These are phyloP conservation scores for Bolboschoenoplectus hybrid DNA, from an alignment of 202 grass and related monocot species.

Conservation along the genomic window DNA sequence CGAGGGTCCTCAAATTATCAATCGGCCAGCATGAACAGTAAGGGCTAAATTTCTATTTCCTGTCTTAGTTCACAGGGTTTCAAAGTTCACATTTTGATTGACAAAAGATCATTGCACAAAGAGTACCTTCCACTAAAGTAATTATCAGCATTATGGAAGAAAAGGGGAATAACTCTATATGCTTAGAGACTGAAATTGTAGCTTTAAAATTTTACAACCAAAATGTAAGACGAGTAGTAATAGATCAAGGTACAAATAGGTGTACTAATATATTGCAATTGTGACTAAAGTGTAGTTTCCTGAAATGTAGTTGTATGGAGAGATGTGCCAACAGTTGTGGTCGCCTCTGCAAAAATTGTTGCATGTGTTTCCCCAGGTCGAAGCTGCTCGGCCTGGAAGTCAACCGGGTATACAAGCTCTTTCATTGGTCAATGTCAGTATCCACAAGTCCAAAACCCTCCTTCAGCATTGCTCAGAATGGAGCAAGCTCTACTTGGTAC, in stretches of 20 bases:
- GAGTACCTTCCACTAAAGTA: background rate
- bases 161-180: background rate
- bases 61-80: background rate
- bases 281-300: background rate
- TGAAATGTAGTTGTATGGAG: conserved; percentile 68
- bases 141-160: background rate
- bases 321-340: conserved; percentile 67
- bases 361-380: conserved; percentile 57
- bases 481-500: conserved; percentile 94
- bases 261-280: background rate
- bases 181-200: background rate
- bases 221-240: conserved; percentile 17
- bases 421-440: conserved; percentile 59
- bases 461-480: conserved; percentile 81
- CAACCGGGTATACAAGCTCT: conserved; percentile 67
- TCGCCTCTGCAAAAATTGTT: conserved; percentile 63
- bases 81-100: background rate
- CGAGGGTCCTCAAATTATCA: background rate
- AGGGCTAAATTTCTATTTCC: background rate
- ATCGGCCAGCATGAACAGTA: background rate
- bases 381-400: conserved; percentile 61
- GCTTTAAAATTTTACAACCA: background rate
- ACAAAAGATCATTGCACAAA: background rate
- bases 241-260: background rate
- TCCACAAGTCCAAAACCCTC: conserved; percentile 71